Evolutionary conservation across 2,329 filamentous ascomycete genomes (phyloP).

Genomic region (Rasamsonia emersonii): DNA sequence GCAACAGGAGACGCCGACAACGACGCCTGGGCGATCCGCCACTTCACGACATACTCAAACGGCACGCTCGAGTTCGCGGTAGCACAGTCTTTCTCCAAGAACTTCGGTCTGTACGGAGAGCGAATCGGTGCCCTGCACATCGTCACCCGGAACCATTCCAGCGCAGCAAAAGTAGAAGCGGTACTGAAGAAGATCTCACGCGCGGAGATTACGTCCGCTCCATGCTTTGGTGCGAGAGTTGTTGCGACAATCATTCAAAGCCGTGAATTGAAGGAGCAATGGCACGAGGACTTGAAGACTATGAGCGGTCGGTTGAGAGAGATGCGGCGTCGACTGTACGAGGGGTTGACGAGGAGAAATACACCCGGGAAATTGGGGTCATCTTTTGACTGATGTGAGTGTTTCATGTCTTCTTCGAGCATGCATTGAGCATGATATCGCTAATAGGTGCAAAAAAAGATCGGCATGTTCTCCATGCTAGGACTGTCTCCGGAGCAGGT

Average conservation of each 20-base stretch:
- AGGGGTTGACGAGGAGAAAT: conserved; percentile 66
- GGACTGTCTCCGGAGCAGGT: no score
- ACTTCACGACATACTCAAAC: conserved; percentile 66
- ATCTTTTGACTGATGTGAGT: no score
- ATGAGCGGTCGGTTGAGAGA: conserved; percentile 89
- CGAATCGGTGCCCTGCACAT: conserved; percentile 13
- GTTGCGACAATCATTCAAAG: conserved; percentile 74
- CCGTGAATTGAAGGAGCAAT: conserved; percentile 65
- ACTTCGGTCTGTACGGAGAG: conserved; percentile 26
- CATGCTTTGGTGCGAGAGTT: conserved; percentile 82
- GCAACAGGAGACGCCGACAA: conserved; percentile 17
- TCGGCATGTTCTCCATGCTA: no score
- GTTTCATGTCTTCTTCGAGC: no score
- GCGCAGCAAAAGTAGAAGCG: conserved; percentile 11
- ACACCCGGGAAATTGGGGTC: conserved; percentile 87
- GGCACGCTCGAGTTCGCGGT: conserved; percentile 62
- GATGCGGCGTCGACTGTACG: conserved; percentile 71
- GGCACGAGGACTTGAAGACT: conserved; percentile 77
- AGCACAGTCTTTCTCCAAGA: conserved; percentile 52
- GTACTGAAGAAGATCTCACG: conserved; percentile 49
- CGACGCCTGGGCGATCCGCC: conserved; percentile 63
- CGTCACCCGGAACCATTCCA: conserved; percentile 6
- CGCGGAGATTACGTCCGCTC: conserved; percentile 91
- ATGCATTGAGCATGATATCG: no score
- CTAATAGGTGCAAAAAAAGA: no score